phyloP scores from a whole-genome alignment of 805 yeast species.

The Suhomyces pyralidae region DNA sequence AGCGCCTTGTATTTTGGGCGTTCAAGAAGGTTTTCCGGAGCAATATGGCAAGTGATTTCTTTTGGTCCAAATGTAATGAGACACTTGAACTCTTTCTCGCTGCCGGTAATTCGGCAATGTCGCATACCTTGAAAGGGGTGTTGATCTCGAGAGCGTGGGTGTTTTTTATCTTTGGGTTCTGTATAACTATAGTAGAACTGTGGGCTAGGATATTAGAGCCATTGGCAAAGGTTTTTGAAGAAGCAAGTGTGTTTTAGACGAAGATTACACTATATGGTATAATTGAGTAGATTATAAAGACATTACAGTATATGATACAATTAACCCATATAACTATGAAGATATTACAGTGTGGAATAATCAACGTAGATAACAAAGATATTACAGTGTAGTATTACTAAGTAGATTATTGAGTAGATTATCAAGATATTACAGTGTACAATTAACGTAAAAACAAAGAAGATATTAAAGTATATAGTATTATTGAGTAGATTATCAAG shows the following conservation, averaged over 20 bases:
- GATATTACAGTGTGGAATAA: no score
- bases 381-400: no score
- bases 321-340: no score
- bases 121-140: constrained; percentile 14
- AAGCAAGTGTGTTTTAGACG: not conserved
- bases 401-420: no score
- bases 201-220: not conserved
- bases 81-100: constrained; percentile 15
- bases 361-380: no score
- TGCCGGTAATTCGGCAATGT: constrained; percentile 14
- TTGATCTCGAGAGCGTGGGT: constrained; percentile 17
- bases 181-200: constrained; percentile 12
- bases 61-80: constrained; percentile 12
- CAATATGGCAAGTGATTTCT: constrained; percentile 3
- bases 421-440: no score
- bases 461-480: no score
- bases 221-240: not conserved
- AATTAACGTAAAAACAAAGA: no score
- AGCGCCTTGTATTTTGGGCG: constrained; percentile 5
- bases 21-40: constrained; percentile 6
- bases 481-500: no score
- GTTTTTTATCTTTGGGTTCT: constrained; percentile 13
- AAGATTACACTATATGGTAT: no score
- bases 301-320: no score
- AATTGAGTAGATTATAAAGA: no score